A percentile compares a stretch with the other conserved stretches of the same genome.
phyloP scores from a whole-genome alignment of 192 early-diverging fungal species.

The Phycomyces nitens region DNA sequence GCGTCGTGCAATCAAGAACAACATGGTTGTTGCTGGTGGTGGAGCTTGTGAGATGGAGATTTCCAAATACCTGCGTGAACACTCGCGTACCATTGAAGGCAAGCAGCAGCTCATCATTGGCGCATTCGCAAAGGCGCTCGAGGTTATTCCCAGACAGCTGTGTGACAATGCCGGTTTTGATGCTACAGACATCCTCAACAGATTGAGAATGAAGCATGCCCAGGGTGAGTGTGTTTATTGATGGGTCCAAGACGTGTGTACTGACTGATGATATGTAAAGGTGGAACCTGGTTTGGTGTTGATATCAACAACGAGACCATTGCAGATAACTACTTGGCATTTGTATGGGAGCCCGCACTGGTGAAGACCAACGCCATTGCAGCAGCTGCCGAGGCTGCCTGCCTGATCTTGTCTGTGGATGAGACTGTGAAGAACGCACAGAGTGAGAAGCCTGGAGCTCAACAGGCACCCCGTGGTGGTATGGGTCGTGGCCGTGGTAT shows the following conservation, averaged over 20 bases:
- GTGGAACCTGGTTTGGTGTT: slow-evolving; percentile 86
- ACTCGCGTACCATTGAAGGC: slow-evolving; percentile 92
- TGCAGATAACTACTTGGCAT: slow-evolving; percentile 85
- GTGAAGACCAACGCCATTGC: slow-evolving; percentile 97
- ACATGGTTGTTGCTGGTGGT: slow-evolving; percentile 93
- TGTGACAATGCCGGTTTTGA: slow-evolving; percentile 99
- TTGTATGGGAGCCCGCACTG: slow-evolving; percentile 98
- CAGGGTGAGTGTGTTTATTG: slow-evolving; percentile 40
- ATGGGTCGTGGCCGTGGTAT: slow-evolving; percentile 66
- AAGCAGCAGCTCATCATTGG: slow-evolving; percentile 98
- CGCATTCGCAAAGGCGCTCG: slow-evolving; percentile 92
- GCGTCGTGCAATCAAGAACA: slow-evolving; percentile 94
- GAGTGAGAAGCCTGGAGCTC: slow-evolving; percentile 71
- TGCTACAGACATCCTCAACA: slow-evolving; percentile 95
- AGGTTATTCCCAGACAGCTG: slow-evolving; percentile 97
- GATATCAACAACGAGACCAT: slow-evolving; percentile 88
- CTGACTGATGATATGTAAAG: slow-evolving; percentile 22
- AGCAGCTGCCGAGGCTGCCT: slow-evolving; percentile 93
- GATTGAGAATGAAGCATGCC: slow-evolving; percentile 90
- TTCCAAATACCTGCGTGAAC: slow-evolving; percentile 88
- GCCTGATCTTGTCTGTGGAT: slow-evolving; percentile 93
- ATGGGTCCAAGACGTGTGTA: background rate
- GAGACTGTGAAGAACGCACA: slow-evolving; percentile 94
- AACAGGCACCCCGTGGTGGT: slow-evolving; percentile 47
- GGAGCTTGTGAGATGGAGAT: slow-evolving; percentile 99